A percentile compares a stretch with the other conserved stretches of the same genome.
Conservation (phyloP, 2,329 filamentous ascomycete genomes). For the Pestalotiopsis sp. region DNA sequence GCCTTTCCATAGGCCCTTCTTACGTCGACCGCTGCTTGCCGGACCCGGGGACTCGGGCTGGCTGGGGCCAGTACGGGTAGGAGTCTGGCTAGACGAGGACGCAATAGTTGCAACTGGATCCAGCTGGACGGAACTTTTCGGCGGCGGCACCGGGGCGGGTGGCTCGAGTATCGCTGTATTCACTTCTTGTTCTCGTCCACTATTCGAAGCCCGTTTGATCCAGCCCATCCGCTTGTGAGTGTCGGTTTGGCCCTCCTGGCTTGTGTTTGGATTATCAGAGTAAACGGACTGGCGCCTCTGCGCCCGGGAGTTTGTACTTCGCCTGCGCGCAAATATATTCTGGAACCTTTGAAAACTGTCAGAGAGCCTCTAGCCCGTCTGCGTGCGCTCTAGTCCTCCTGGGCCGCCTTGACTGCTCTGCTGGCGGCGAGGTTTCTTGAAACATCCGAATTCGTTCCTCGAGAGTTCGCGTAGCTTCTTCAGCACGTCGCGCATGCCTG, state of each 20-base stretch:
- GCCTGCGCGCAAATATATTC: background rate
- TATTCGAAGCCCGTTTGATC: background rate
- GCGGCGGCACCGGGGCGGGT: background rate
- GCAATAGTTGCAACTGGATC: background rate
- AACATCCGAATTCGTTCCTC: slow-evolving; percentile 86
- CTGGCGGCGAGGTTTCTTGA: slow-evolving; percentile 50
- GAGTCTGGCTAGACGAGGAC: background rate
- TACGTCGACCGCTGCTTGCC: background rate
- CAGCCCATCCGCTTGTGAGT: slow-evolving; percentile 2
- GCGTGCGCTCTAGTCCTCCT: slow-evolving; percentile 24
- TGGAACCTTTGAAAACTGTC: background rate
- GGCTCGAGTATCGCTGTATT: background rate
- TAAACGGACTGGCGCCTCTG: background rate
- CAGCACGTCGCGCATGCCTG: slow-evolving; percentile 83
- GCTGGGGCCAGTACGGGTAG: background rate
- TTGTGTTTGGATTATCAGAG: background rate
- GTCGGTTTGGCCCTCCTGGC: background rate
- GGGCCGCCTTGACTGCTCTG: slow-evolving; percentile 13
- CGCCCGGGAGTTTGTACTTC: slow-evolving; percentile 1
- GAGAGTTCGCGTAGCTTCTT: slow-evolving; percentile 83
- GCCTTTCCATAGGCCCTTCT: background rate
- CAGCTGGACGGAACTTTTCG: background rate
- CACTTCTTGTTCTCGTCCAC: background rate
- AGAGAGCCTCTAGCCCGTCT: slow-evolving; percentile 27
- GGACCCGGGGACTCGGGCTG: background rate